Percentiles rank a stretch among this genome's conserved stretches.
These are phyloP conservation scores for Zanthoxylum bungeanum DNA, from an alignment of 345 rosid species.

Conservation along the genomic window DNA sequence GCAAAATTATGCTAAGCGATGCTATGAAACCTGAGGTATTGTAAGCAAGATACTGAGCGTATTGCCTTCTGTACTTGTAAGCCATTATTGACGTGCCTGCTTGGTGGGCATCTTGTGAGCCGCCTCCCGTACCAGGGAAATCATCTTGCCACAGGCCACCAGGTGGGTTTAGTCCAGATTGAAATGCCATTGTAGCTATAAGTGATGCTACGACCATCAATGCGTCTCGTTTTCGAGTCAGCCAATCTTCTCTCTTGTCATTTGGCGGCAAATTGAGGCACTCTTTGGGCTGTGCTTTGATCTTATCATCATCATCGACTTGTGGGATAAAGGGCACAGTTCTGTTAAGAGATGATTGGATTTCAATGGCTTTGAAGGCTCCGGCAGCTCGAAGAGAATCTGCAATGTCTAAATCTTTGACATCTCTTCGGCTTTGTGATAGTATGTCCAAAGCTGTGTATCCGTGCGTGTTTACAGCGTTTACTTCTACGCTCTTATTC, in stretches of 20 bases:
- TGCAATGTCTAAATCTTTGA: constrained; percentile 23
- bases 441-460: constrained; percentile 25
- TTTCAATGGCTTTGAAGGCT: not conserved
- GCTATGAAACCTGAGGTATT: constrained; percentile 23
- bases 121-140: not conserved
- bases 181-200: constrained; percentile 37
- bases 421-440: constrained; percentile 11
- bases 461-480: constrained; percentile 24
- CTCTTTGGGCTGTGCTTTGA: not conserved
- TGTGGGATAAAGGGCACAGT: not conserved
- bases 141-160: constrained; percentile 29
- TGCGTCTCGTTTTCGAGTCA: constrained; percentile 23
- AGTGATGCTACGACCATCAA: constrained; percentile 36
- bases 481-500: constrained; percentile 13
- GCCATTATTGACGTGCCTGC: constrained; percentile 28
- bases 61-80: not conserved
- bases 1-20: constrained; percentile 31
- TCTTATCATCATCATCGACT: too few relatives aligned
- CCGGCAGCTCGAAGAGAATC: constrained; percentile 17
- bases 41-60: constrained; percentile 8
- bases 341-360: not conserved
- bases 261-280: not conserved
- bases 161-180: constrained; percentile 29
- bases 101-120: constrained; percentile 2
- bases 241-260: constrained; percentile 6